A percentile compares a stretch with the other conserved stretches of the same genome.
These are phyloP conservation scores for Acanthamoeba polyphaga DNA, from an alignment of 208 protist genomes.

Conservation along the genomic window DNA sequence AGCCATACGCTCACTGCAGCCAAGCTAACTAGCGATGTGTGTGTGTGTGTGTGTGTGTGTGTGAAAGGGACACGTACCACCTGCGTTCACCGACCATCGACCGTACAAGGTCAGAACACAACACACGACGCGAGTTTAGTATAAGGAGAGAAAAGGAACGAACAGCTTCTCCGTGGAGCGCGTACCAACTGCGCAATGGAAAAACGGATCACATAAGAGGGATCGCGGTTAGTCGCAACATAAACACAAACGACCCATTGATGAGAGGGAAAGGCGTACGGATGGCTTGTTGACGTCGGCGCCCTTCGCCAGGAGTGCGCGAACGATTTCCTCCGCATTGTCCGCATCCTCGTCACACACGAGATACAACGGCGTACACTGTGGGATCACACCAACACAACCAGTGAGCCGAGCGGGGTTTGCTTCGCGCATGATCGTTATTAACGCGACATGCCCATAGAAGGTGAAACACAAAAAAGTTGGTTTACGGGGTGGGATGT, in stretches of 20 bases:
- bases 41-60: too few species aligned
- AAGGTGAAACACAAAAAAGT: not conserved
- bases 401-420: too few species aligned
- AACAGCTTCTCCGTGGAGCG: too few species aligned
- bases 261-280: not conserved
- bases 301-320: not conserved
- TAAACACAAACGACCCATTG: too few species aligned
- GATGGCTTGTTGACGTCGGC: slow-evolving; percentile 40
- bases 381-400: too few species aligned
- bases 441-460: not conserved
- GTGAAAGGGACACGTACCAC: not conserved
- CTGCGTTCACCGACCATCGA: not conserved
- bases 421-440: not conserved
- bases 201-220: not conserved
- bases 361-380: slow-evolving; percentile 16
- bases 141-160: too few species aligned
- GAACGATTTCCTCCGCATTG: not conserved
- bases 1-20: too few species aligned
- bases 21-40: too few species aligned
- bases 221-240: too few species aligned
- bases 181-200: not conserved
- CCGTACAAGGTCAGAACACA: too few species aligned
- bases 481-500: too few species aligned
- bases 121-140: too few species aligned
- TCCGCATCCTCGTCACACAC: not conserved